Percentiles rank a stretch among this genome's conserved stretches.
Evolutionary conservation across 2,329 filamentous ascomycete species (phyloP).

Genomic region (Escovopsis sp.): DNA sequence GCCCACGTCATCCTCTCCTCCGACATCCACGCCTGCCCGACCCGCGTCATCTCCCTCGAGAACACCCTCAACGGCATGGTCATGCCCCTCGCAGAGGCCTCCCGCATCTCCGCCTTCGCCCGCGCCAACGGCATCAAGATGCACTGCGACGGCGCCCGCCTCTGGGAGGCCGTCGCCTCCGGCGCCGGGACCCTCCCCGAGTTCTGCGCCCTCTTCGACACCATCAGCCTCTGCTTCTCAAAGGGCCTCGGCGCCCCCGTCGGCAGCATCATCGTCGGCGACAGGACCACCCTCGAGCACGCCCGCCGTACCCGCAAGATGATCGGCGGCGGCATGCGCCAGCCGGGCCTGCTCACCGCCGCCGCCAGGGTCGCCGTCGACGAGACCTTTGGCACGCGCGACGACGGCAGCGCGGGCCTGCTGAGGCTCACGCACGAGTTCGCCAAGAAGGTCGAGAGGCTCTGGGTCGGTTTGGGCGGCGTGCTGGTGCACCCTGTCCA

Average conservation of each 20-base stretch:
- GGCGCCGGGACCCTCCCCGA: conserved; percentile 53
- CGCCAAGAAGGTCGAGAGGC: conserved; percentile 48
- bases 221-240: conserved; percentile 62
- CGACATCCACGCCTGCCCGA: conserved; percentile 67
- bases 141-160: conserved; percentile 64
- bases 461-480: conserved; percentile 59
- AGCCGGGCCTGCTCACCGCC: conserved; percentile 58
- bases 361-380: conserved; percentile 55
- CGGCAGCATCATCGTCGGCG: conserved; percentile 57
- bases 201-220: conserved; percentile 56
- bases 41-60: conserved; percentile 67
- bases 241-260: conserved; percentile 74
- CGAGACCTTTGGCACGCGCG: conserved; percentile 26
- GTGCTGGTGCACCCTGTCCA: conserved; percentile 54
- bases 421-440: conserved; percentile 45
- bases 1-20: conserved; percentile 48
- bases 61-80: conserved; percentile 73
- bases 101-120: conserved; percentile 56
- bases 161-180: conserved; percentile 69
- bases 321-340: conserved; percentile 60
- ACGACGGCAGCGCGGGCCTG: conserved; percentile 35
- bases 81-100: conserved; percentile 59
- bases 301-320: conserved; percentile 44
- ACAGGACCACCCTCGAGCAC: conserved; percentile 19
- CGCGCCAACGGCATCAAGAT: conserved; percentile 47